phyloP scores from a whole-genome alignment of 306 rosid genomes.

The Begonia masoniana region DNA sequence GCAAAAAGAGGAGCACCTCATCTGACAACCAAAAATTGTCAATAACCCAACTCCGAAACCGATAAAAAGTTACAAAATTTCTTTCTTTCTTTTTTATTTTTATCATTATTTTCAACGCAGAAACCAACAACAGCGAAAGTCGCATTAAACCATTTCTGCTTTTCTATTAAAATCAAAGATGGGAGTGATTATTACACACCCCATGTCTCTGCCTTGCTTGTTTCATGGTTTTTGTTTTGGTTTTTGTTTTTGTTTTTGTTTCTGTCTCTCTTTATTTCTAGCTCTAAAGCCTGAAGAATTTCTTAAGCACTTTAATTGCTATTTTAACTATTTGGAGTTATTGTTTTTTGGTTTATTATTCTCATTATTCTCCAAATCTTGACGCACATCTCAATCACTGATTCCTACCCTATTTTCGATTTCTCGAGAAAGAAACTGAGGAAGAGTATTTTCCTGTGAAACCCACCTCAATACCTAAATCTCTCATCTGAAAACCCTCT shows the following conservation, averaged over 20 bases:
- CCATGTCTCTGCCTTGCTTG: not conserved
- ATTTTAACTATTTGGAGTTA: not conserved
- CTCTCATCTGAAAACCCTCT: too few species aligned
- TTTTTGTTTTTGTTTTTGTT: not conserved
- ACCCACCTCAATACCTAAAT: too few species aligned
- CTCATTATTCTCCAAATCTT: not conserved
- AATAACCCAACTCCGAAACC: not conserved
- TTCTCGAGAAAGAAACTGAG: not conserved
- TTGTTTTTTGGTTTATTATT: not conserved
- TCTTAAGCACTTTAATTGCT: not conserved
- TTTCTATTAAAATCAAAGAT: not conserved
- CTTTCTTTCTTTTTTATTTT: not conserved
- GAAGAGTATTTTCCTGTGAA: too few species aligned
- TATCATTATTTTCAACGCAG: not conserved
- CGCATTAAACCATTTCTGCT: not conserved
- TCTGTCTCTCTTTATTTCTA: not conserved
- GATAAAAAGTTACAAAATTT: not conserved
- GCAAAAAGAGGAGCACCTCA: not conserved
- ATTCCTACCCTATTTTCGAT: not conserved
- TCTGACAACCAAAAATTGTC: not conserved
- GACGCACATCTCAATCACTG: constrained; percentile 1
- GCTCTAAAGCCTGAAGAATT: not conserved
- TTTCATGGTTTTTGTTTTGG: not conserved
- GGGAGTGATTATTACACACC: not conserved
- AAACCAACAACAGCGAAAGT: not conserved